Percentiles rank a stretch among this genome's conserved stretches.
Evolutionary conservation across 768 basidiomycete species (phyloP).

Genomic region (Epithele typhae): DNA sequence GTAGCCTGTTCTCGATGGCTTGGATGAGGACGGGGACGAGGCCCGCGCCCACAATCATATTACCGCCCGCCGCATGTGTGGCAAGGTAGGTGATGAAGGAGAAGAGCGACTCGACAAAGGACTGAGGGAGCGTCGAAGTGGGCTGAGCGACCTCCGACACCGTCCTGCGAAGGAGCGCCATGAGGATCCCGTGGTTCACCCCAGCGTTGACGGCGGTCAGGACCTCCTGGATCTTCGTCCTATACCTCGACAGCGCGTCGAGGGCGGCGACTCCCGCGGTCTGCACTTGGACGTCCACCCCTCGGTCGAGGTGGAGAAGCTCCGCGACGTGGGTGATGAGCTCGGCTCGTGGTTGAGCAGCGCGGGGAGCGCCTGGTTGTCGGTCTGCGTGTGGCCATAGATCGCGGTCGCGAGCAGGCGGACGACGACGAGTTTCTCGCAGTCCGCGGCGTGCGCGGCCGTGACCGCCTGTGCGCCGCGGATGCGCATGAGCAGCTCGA

Average conservation of each 20-base stretch:
- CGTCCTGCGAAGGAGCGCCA: constrained; percentile 83
- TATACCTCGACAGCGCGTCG: constrained; percentile 85
- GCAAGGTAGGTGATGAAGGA: constrained; percentile 86
- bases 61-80: constrained; percentile 78
- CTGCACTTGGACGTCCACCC: constrained; percentile 68
- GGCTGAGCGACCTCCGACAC: constrained; percentile 67
- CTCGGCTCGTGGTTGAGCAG: constrained; percentile 93
- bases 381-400: constrained; percentile 82
- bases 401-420: constrained; percentile 87
- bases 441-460: constrained; percentile 51
- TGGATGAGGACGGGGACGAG: constrained; percentile 87
- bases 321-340: constrained; percentile 86
- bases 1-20: constrained; percentile 73
- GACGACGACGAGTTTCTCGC: constrained; percentile 76
- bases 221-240: constrained; percentile 80
- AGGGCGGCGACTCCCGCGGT: constrained; percentile 85
- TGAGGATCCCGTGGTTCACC: constrained; percentile 92
- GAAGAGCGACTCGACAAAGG: constrained; percentile 80
- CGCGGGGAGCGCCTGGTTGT: constrained; percentile 71
- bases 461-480: constrained; percentile 71
- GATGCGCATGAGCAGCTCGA: constrained; percentile 84
- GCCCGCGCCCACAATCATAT: constrained; percentile 94
- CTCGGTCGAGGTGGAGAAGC: constrained; percentile 75
- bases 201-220: constrained; percentile 89
- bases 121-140: constrained; percentile 61